Conservation (phyloP, 2,329 filamentous ascomycete genomes). For the Calcarisporium arbuscula region DNA sequence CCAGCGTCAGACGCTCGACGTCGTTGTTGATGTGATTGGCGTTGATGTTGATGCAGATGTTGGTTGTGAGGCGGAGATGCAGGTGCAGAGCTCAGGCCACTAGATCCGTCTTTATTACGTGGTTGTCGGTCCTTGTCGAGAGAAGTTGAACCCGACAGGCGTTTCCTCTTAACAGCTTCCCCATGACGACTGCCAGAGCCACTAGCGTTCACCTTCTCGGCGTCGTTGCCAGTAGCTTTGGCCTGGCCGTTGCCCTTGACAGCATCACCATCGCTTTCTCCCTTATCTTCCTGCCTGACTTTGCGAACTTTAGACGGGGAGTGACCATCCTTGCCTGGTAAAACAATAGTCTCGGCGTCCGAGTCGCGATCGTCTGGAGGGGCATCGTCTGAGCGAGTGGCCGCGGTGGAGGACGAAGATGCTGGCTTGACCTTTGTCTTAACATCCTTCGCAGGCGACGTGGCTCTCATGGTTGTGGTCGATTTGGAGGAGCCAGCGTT, state of each 20-base stretch:
- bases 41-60: slow-evolving; percentile 6
- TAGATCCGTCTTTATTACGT: slow-evolving; percentile 45
- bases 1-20: slow-evolving; percentile 31
- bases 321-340: slow-evolving; percentile 58
- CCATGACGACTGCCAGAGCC: slow-evolving; percentile 26
- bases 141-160: slow-evolving; percentile 22
- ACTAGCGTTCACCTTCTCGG: slow-evolving; percentile 24
- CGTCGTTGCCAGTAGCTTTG: slow-evolving; percentile 27
- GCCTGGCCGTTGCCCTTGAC: slow-evolving; percentile 28
- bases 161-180: slow-evolving; percentile 43
- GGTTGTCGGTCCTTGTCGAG: slow-evolving; percentile 33
- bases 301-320: slow-evolving; percentile 59
- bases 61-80: slow-evolving; percentile 42
- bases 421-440: slow-evolving; percentile 4
- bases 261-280: slow-evolving; percentile 45
- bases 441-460: slow-evolving; percentile 11
- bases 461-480: slow-evolving; percentile 7
- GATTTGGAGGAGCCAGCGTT: slow-evolving; percentile 11
- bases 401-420: slow-evolving; percentile 4
- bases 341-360: slow-evolving; percentile 65
- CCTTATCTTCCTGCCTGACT: slow-evolving; percentile 58
- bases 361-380: slow-evolving; percentile 51
- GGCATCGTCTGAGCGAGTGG: slow-evolving; percentile 26
- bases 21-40: slow-evolving; percentile 5
- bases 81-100: slow-evolving; percentile 53